Evolutionary conservation across 768 basidiomycete genomes (phyloP).

Genomic region (Hortiboletus flavorubellus): DNA sequence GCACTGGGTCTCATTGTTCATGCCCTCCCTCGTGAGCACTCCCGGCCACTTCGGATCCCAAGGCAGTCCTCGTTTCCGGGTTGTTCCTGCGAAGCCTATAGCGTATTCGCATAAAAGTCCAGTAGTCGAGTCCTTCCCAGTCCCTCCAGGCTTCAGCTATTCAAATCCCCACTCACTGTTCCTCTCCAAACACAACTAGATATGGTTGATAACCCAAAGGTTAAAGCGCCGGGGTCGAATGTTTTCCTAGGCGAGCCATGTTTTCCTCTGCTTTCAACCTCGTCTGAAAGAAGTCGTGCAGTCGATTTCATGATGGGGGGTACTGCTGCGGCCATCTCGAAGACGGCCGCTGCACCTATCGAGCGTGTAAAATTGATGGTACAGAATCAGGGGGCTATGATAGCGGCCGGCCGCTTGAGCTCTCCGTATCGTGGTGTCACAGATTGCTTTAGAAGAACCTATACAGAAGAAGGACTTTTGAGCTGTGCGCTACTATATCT

Average conservation of each 20-base stretch:
- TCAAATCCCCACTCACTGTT: slow-evolving; percentile 21
- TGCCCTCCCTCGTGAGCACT: neutral
- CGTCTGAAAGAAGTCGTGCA: slow-evolving; percentile 11
- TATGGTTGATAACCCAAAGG: slow-evolving; percentile 9
- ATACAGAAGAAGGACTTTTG: slow-evolving; percentile 33
- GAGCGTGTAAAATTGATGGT: slow-evolving; percentile 40
- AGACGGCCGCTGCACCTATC: slow-evolving; percentile 39
- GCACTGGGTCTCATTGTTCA: neutral
- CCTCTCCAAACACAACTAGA: neutral
- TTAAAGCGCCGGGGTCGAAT: slow-evolving; percentile 1
- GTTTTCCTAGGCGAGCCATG: slow-evolving; percentile 18
- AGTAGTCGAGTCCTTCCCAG: too few species aligned
- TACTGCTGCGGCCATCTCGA: slow-evolving; percentile 35
- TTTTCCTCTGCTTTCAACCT: neutral
- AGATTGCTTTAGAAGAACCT: slow-evolving; percentile 35
- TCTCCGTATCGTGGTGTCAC: slow-evolving; percentile 36
- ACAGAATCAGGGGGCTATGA: slow-evolving; percentile 39
- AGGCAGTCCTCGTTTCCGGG: slow-evolving; percentile 4
- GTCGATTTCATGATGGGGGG: slow-evolving; percentile 40
- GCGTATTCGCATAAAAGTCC: slow-evolving; percentile 8
- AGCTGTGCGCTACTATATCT: slow-evolving; percentile 30
- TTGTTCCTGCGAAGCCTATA: slow-evolving; percentile 10
- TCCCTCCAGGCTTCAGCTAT: neutral
- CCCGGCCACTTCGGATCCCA: neutral
- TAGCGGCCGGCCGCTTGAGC: slow-evolving; percentile 34